Base-by-base conservation (phyloP, 2,329 filamentous ascomycete species). In the Penicillium expansum region DNA sequence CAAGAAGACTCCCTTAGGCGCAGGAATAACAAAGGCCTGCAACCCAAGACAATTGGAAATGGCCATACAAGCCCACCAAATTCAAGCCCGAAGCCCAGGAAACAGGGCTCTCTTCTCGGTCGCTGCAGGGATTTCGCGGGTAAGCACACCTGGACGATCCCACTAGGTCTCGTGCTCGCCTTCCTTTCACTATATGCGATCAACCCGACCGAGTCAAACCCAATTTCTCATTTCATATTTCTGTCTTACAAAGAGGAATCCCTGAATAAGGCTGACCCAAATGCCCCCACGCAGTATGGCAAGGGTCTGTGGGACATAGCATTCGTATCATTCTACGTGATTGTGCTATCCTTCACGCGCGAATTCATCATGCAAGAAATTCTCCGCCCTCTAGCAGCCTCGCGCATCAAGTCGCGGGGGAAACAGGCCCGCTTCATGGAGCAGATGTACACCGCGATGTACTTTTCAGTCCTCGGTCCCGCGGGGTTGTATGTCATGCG, bases 361-460 rank as follows among this genome's bases (percentile, higher is more conserved):
- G 92, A 96, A 74, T 95, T 95, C 76, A 83, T 94, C 77, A 96
- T 96, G 92, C 91, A 96, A 76, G 86, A 91, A 66, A 69, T 95
- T 42, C 83, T 96, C 49, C 83, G 86, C 13, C 92, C 91, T 0
- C 78, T 92, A 56, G 90, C 91, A 11, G 80, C 83, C 48, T 84
- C 79, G 48, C 88, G 88, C 20, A 84, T 96, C 69, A 81, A 77
- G 62, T 85, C 83, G 57, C 82, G 86, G 49, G 84, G 80, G 61
- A 96, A 96, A 78, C 90, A 93, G 72, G 82, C 86, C 14, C 87
- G 92, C 42, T 96, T 95, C 80, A 93, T 96, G 90, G 92, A 96
- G 75, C 92, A 96, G 77, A 85, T 88, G 72, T 96, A 96, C 76
- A 95, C 91, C 3, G 91, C 91, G 35, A 78, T 96, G 47, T 96